Conservation (phyloP, 768 basidiomycete species). For the Termitomyces sp. region DNA sequence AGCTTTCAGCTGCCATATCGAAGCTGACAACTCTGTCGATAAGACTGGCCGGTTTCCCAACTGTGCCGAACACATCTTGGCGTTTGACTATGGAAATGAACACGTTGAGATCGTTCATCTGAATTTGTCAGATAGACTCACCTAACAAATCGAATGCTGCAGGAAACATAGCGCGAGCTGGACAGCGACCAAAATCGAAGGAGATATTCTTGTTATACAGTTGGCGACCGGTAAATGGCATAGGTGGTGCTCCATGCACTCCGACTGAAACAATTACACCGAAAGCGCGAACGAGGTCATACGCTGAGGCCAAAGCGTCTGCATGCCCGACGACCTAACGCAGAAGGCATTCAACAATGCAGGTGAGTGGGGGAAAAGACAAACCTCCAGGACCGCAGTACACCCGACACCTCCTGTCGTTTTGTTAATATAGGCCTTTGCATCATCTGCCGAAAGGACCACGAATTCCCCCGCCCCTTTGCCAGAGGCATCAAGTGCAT, state of each 20-base stretch:
- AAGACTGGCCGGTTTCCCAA: slow-evolving; percentile 57
- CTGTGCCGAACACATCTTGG: slow-evolving; percentile 71
- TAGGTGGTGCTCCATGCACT: slow-evolving; percentile 50
- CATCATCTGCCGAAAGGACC: slow-evolving; percentile 47
- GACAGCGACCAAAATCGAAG: slow-evolving; percentile 78
- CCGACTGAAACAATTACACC: slow-evolving; percentile 76
- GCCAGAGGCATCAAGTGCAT: slow-evolving; percentile 39
- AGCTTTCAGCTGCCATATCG: slow-evolving; percentile 51
- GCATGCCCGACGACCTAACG: slow-evolving; percentile 66
- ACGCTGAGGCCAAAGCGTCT: slow-evolving; percentile 59
- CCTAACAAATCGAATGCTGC: slow-evolving; percentile 64
- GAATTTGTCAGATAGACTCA: slow-evolving; percentile 15
- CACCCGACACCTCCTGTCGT: slow-evolving; percentile 61
- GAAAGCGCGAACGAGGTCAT: slow-evolving; percentile 70
- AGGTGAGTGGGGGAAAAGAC: slow-evolving; percentile 5
- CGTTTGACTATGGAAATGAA: slow-evolving; percentile 40
- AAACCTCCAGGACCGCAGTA: slow-evolving; percentile 65
- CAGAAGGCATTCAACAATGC: neutral
- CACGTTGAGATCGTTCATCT: neutral
- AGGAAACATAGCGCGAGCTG: slow-evolving; percentile 75
- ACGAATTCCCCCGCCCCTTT: slow-evolving; percentile 47
- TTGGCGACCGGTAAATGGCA: slow-evolving; percentile 55
- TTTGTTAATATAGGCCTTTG: slow-evolving; percentile 40
- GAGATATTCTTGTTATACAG: slow-evolving; percentile 78
- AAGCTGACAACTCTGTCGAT: slow-evolving; percentile 67